phyloP scores from a whole-genome alignment of 1,139 yeast genomes.

The Geotrichum histeridarum region DNA sequence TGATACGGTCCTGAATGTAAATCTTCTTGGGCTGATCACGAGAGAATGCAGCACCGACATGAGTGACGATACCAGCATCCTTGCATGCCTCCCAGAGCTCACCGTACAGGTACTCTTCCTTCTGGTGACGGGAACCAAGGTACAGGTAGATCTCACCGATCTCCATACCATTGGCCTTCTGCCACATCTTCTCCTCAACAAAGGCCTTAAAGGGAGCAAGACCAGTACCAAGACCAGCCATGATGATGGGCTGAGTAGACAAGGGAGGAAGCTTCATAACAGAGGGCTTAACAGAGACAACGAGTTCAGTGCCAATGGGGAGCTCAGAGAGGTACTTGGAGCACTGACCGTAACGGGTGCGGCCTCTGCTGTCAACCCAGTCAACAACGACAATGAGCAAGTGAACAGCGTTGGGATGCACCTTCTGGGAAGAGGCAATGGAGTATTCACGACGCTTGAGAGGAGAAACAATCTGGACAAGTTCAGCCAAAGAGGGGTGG shows the following conservation, averaged over 20 bases:
- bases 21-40: constrained; percentile 95
- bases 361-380: constrained; percentile 85
- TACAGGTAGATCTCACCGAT: constrained; percentile 87
- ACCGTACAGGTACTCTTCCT: constrained; percentile 93
- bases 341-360: constrained; percentile 89
- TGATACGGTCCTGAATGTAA: constrained; percentile 89
- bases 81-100: constrained; percentile 96
- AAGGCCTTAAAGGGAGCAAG: constrained; percentile 98
- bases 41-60: constrained; percentile 96
- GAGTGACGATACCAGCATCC: constrained; percentile 87
- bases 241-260: constrained; percentile 82
- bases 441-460: constrained; percentile 96
- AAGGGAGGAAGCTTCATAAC: constrained; percentile 93
- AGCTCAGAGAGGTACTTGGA: constrained; percentile 84
- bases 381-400: constrained; percentile 91
- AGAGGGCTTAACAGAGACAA: constrained; percentile 92
- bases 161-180: constrained; percentile 77
- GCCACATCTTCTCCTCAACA: constrained; percentile 93
- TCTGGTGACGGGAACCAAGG: constrained; percentile 92
- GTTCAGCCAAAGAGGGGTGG: constrained; percentile 68
- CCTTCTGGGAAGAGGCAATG: constrained; percentile 93
- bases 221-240: constrained; percentile 98
- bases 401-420: constrained; percentile 89
- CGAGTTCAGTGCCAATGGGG: constrained; percentile 74
- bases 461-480: constrained; percentile 71